Evolutionary conservation across 345 rosid genomes (phyloP), one percentile per base, ranked within the genome.

Genomic region (Rhodamnia argentea): DNA sequence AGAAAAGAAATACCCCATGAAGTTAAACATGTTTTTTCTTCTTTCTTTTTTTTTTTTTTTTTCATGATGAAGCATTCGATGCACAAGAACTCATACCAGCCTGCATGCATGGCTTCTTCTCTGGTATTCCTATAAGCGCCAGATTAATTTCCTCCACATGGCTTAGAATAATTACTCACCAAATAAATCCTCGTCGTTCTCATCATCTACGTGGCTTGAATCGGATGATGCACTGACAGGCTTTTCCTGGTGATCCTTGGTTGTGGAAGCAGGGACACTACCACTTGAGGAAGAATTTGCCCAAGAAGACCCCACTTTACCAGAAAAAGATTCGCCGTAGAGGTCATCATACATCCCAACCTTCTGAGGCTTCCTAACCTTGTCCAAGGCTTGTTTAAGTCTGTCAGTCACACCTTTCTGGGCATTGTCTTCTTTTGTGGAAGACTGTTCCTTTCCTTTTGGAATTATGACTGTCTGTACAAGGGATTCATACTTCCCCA

Each of bases 231-330:
- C 85, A 83, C 74, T 83, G 70, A 23, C 8, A 29, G 59, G 75
- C 88, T 88, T 91, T 57, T 70, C 89, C 87, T 42, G 89, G 62
- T 53, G 84, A 85, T 90, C 94, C 83, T 89, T 84, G 24, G 82
- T 86, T 23, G 89, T 88, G 70, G 91, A 87, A 86, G 84, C 81
- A 81, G 88, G 82, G 60, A 84, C 84, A 53, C 82, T 59, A 84
- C 75, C 84, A 86, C 57, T 51, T 27, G 51, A 32, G 56, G 24
- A 88, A 84, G 93, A 52, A 82, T 90, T 88, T 9, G 98, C 99
- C 99, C 99, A 97, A n/a, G 98, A 93, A 51, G 94, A 92, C 57
- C 99, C 99, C 85, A 97, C 90, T 55, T 92, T 94, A 54, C 93
- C 96, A 5, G 91, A 87, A 87, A 97, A 90, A 29, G 94, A 87